Conservation (phyloP, 225 moss, liverwort and hornwort genomes). For the Anthoceros angustus region DNA sequence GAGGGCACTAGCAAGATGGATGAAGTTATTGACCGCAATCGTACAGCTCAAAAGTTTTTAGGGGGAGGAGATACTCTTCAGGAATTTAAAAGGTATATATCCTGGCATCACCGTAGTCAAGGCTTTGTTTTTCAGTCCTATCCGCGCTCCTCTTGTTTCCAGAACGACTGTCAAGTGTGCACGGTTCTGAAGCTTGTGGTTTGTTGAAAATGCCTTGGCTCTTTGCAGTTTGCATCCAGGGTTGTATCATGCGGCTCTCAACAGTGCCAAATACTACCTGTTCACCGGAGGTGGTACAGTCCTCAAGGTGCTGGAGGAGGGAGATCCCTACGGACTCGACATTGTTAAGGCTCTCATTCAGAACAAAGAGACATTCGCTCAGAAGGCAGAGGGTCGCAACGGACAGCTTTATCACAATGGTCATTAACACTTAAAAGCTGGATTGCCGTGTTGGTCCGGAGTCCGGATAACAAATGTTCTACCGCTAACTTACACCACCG, state of each 20-base stretch:
- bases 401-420: background rate
- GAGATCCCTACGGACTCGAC: constrained; percentile 58
- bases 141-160: no score
- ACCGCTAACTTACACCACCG: no score
- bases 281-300: constrained; percentile 86
- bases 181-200: background rate
- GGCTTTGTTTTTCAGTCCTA: no score
- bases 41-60: constrained; percentile 58
- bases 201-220: background rate
- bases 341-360: constrained; percentile 66
- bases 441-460: background rate
- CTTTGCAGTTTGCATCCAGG: constrained; percentile 53
- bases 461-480: no score
- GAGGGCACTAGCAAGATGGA: constrained; percentile 87
- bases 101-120: background rate
- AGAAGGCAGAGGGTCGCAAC: constrained; percentile 19
- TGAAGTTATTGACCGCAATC: constrained; percentile 62
- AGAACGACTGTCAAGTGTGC: background rate
- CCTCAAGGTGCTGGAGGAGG: constrained; percentile 76
- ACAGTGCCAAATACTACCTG: constrained; percentile 65
- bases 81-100: constrained; percentile 54
- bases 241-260: constrained; percentile 62
- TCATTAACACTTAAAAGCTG: background rate
- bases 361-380: constrained; percentile 42
- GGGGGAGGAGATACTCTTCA: constrained; percentile 81